Conservation (phyloP, 2,329 filamentous ascomycete species). For the Pseudogymnoascus sp. region DNA sequence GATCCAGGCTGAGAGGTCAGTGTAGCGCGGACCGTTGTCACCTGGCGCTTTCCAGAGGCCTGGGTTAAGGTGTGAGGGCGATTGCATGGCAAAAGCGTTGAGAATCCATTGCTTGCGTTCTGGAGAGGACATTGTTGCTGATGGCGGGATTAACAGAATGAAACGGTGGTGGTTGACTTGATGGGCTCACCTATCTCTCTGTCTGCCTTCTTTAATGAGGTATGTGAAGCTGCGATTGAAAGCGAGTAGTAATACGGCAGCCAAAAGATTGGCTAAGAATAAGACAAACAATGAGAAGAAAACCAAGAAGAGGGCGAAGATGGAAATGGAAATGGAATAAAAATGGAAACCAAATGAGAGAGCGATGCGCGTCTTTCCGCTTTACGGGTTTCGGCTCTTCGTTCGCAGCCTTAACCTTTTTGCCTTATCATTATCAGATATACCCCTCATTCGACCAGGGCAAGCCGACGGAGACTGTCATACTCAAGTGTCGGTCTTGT, state of each 20-base stretch:
- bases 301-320: background rate
- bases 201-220: background rate
- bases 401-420: background rate
- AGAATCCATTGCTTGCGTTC: slow-evolving; percentile 42
- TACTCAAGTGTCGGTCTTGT: background rate
- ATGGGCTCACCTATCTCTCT: background rate
- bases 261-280: background rate
- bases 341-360: background rate
- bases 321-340: background rate
- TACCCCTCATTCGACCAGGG: background rate
- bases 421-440: background rate
- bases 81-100: slow-evolving; percentile 46
- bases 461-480: background rate
- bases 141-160: background rate
- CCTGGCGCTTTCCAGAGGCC: slow-evolving; percentile 59
- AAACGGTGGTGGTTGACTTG: background rate
- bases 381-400: background rate
- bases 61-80: slow-evolving; percentile 47
- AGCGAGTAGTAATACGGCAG: background rate
- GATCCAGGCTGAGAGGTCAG: slow-evolving; percentile 54
- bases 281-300: background rate
- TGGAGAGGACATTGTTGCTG: background rate
- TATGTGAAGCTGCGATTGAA: background rate
- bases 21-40: slow-evolving; percentile 58
- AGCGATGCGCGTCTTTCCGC: background rate